Base-by-base conservation (phyloP, 2,329 filamentous ascomycete genomes). In the Colletotrichum sidae region DNA sequence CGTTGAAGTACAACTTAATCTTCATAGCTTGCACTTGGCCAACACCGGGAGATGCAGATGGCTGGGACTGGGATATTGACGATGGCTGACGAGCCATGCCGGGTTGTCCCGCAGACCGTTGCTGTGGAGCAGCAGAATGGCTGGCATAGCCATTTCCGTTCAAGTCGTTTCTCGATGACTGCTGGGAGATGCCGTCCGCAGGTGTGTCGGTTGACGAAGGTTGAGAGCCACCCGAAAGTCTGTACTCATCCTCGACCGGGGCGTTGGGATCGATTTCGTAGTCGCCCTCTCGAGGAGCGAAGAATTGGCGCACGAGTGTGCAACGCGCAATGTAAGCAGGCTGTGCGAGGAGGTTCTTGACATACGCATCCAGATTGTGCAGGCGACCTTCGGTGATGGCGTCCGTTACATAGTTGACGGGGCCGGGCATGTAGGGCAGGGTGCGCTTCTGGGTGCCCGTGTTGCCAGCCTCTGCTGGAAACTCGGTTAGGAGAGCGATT, bases 331-430 rank as follows among this genome's bases (percentile, higher is more conserved):
- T 97, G 75, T 97, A 93, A 0, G 87, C 81, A 3, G 93, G 92
- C 77, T 98, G 91, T 41, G 87, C 86, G 8, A 99, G 83, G 25
- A 99, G 84, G 72, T 96, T 95, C 80, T 96, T 96, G 71, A 99
- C 93, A 73, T 99, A 99, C 55, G 95, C 92, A 73, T 99, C 94
- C 44, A 99, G 82, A 75, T 97, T 97, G 76, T 96, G 92, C 65
- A 96, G 88, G 70, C 96, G 89, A 35, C 94, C 94, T 74, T 97
- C 94, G 15, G 94, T 97, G 72, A 99, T 97, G 41, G 92, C 93
- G 75, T 98, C 95, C n/a, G 95, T 99, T 60, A 98, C 95, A 78
- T 97, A 97, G 69, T 94, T 97, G 67, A 99, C 95, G 3, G 96
- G 96, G 6, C 96, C 96, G 9, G 96, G 96, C 96, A 99, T 99